Conservation (phyloP, 345 rosid species). For the Cardamine occulta region DNA sequence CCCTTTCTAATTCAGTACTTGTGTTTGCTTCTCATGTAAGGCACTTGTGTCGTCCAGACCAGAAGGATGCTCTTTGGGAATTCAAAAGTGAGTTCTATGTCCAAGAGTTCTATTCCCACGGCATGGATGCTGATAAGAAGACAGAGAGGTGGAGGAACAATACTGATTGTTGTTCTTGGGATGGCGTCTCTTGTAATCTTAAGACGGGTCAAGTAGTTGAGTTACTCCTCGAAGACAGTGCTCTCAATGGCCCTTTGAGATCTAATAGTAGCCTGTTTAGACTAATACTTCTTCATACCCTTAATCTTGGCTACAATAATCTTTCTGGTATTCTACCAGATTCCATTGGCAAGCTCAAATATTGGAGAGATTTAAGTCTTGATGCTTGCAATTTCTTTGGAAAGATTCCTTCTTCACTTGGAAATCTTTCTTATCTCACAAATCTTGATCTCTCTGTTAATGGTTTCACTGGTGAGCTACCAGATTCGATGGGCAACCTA, state of each 20-base stretch:
- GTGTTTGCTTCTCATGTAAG: no score
- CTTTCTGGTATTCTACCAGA: slow-evolving; percentile 35
- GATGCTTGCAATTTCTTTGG: slow-evolving; percentile 8
- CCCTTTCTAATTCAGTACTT: no score
- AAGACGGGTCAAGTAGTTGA: slow-evolving; percentile 21
- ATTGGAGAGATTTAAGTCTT: slow-evolving; percentile 19
- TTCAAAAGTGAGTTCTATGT: no score
- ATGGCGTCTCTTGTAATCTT: slow-evolving; percentile 35
- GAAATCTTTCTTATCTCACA: slow-evolving; percentile 39
- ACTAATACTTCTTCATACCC: neutral
- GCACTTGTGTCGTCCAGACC: no score
- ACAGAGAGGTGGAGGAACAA: slow-evolving; percentile 17
- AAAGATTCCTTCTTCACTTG: slow-evolving; percentile 35
- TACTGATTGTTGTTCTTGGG: slow-evolving; percentile 32
- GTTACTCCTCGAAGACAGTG: slow-evolving; percentile 4
- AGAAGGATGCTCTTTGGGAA: no score
- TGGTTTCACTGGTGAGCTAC: slow-evolving; percentile 39
- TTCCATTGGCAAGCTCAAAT: slow-evolving; percentile 26
- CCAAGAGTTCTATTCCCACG: no score
- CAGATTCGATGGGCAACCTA: neutral
- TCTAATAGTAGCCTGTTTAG: slow-evolving; percentile 16
- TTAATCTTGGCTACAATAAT: slow-evolving; percentile 3
- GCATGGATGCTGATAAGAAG: neutral
- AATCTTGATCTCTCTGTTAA: slow-evolving; percentile 39
- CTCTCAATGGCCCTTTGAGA: slow-evolving; percentile 23